A percentile compares a stretch with the other conserved stretches of the same genome.
Conservation (phyloP, 768 basidiomycete genomes). For the Lyophyllum atratum region DNA sequence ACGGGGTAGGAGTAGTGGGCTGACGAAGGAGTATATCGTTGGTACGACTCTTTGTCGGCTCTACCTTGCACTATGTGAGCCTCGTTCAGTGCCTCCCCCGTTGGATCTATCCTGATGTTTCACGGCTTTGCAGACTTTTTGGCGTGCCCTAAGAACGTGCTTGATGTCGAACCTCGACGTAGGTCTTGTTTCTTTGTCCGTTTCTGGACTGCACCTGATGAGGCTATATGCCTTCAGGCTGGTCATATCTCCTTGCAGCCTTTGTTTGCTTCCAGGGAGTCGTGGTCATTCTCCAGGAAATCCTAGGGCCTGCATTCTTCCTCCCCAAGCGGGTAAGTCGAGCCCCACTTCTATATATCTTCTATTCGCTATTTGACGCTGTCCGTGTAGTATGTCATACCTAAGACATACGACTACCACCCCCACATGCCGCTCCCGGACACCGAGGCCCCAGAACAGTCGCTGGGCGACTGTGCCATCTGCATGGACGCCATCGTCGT, state of each 20-base stretch:
- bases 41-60: conserved; percentile 76
- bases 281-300: conserved; percentile 71
- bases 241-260: conserved; percentile 61
- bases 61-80: conserved; percentile 75
- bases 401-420: conserved; percentile 82
- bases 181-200: conserved; percentile 25
- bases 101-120: neutral
- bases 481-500: conserved; percentile 87
- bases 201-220: conserved; percentile 5
- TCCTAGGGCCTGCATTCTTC: conserved; percentile 83
- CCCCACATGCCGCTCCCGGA: conserved; percentile 73
- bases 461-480: conserved; percentile 86
- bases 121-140: conserved; percentile 62
- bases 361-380: neutral
- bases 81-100: neutral
- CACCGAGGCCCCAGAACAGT: conserved; percentile 72
- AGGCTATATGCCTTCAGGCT: conserved; percentile 41
- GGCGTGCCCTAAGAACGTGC: conserved; percentile 81
- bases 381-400: conserved; percentile 50
- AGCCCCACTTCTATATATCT: neutral
- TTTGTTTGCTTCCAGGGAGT: conserved; percentile 65
- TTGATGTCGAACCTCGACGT: conserved; percentile 80
- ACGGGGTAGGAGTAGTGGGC: conserved; percentile 68
- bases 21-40: conserved; percentile 70
- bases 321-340: conserved; percentile 63